Base-by-base conservation (phyloP, 2,329 filamentous ascomycete species). In the Septoria linicola region DNA sequence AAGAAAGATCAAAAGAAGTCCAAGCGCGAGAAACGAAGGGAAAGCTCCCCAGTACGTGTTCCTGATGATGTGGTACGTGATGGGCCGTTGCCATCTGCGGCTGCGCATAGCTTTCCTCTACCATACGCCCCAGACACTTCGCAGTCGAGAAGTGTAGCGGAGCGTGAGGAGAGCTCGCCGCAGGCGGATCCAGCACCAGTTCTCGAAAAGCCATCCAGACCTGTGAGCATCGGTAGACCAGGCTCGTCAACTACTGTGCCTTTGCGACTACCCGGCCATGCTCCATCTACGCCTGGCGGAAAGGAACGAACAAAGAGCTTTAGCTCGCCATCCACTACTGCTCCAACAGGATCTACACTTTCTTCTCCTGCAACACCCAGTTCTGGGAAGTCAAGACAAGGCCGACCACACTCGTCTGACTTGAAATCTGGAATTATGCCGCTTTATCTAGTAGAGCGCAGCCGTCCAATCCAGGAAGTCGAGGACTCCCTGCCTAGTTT, bases 391-490 rank as follows among this genome's bases (percentile, higher is more conserved):
- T 61, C 52, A 16, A 58, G 55, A 39, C 53, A 62, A 41, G 39
- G 51, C 8, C 54, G 59, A 17, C 63, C 61, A 30, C 58, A 56
- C 20, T 66, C 56, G 3, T 62, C 57, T 48, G 89, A 93, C 85
- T 91, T 63, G 84, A 87, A 59, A 14, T 43, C 47, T 13, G 51
- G 51, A 13, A 44, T 54, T 19, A 54, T 54, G 51, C 91, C 91
- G 0, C 73, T 96, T 7, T 92, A 88, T 69, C 82, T 96, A 17
- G 81, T 95, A 5, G 88, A 95, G 68, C 83, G 76, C 23, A 80
- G 77, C 58, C 71, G 73, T 14, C 76, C 78, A 61, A 63, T 67
- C 14, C 63, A 71, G 67, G 56, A 66, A 73, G 57, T 74, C 3
- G 70, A 72, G 20, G 65, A 76, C 35, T 63, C 72, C 3, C 67